Evolutionary conservation across 371 early-diverging fungal genomes (phyloP).

Genomic region (Basidiobolus heterosporus): DNA sequence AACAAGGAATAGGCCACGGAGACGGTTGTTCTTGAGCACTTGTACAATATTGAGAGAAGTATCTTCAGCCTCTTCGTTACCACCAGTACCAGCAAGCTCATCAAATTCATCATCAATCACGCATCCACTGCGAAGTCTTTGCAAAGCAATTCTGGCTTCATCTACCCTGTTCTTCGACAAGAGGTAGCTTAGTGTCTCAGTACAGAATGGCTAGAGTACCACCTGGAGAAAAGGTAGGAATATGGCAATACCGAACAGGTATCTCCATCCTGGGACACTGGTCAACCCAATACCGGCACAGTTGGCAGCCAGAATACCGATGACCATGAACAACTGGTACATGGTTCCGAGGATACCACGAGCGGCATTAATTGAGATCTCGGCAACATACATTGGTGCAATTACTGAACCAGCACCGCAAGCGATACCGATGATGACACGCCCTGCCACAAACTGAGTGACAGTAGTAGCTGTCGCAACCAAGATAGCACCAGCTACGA

Average conservation of each 20-base stretch:
- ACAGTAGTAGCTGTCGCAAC: conserved; percentile 34
- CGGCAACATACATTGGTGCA: conserved; percentile 65
- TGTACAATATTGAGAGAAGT: conserved; percentile 10
- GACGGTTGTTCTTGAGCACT: conserved; percentile 21
- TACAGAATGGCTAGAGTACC: conserved; percentile 46
- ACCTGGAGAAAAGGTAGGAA: conserved; percentile 49
- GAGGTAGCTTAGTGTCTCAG: conserved; percentile 60
- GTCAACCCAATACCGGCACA: conserved; percentile 34
- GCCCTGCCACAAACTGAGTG: conserved; percentile 53
- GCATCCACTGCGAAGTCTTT: conserved; percentile 32
- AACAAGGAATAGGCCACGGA: conserved; percentile 33
- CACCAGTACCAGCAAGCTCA: conserved; percentile 15
- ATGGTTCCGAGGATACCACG: conserved; percentile 57
- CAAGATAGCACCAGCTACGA: conserved; percentile 44
- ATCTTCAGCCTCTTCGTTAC: background rate
- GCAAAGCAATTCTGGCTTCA: conserved; percentile 35
- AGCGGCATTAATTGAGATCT: conserved; percentile 50
- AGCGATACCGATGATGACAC: conserved; percentile 69
- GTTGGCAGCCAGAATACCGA: conserved; percentile 55
- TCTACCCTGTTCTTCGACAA: conserved; percentile 32
- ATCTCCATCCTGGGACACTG: conserved; percentile 45
- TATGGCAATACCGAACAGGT: conserved; percentile 37
- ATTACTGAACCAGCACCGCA: conserved; percentile 64
- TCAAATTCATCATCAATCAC: conserved; percentile 38
- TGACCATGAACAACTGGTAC: conserved; percentile 62